Evolutionary conservation across 208 protist species (phyloP).

Genomic region (Lotmaria passim): DNA sequence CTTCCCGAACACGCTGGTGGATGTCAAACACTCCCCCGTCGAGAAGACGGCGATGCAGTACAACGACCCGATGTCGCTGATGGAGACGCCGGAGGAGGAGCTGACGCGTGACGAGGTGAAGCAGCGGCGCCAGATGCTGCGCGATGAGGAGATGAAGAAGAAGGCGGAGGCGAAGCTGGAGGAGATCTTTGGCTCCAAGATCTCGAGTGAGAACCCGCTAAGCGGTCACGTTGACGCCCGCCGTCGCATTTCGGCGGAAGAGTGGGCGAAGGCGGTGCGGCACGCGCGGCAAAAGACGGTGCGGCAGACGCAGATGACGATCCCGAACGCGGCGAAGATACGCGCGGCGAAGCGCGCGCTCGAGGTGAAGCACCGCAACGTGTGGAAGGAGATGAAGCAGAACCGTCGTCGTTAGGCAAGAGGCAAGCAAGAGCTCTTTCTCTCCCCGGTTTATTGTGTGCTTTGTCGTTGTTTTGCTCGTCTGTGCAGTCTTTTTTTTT

Average conservation of each 20-base stretch:
- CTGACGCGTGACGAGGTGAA: conserved; percentile 68
- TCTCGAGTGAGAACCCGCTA: conserved; percentile 28
- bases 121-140: conserved; percentile 45
- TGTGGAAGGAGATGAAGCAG: conserved; percentile 58
- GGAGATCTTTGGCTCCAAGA: conserved; percentile 69
- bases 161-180: conserved; percentile 75
- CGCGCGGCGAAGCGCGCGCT: conserved; percentile 48
- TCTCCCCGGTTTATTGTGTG: background rate
- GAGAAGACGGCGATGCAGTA: conserved; percentile 90
- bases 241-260: conserved; percentile 69
- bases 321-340: conserved; percentile 73
- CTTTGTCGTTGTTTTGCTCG: background rate
- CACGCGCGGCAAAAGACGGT: conserved; percentile 66
- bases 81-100: conserved; percentile 53
- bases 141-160: conserved; percentile 56
- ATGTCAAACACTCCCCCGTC: conserved; percentile 69
- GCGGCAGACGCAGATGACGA: conserved; percentile 72
- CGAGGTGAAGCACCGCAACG: conserved; percentile 50
- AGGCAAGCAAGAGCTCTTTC: conserved; percentile 8
- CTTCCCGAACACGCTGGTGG: conserved; percentile 81
- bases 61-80: conserved; percentile 68
- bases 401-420: conserved; percentile 56
- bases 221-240: conserved; percentile 61
- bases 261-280: conserved; percentile 83
- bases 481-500: background rate